Conservation (phyloP, 495 filamentous ascomycete genomes). For the Cercophora sp. region DNA sequence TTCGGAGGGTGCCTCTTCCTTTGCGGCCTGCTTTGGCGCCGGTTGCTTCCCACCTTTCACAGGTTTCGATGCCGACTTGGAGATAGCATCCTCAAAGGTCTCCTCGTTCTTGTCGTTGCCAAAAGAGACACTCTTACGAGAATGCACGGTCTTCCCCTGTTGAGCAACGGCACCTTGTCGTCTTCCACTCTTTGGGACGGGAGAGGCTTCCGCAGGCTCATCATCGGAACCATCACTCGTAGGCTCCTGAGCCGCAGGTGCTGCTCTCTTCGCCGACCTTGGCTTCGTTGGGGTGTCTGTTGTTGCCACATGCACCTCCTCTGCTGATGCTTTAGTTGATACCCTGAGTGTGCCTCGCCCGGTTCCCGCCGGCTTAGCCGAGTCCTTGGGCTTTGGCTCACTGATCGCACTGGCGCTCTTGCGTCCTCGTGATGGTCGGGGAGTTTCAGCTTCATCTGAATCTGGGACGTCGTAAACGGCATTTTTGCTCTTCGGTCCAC, state of each 20-base stretch:
- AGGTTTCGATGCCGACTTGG: slow-evolving; percentile 9
- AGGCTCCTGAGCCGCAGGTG: background rate
- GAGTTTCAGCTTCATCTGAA: slow-evolving; percentile 41
- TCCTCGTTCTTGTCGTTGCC: slow-evolving; percentile 24
- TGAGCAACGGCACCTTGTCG: too few species aligned
- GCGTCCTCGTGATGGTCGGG: too few species aligned
- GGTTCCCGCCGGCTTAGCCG: background rate
- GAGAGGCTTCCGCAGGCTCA: background rate
- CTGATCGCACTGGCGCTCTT: background rate
- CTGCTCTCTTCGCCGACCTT: slow-evolving; percentile 2
- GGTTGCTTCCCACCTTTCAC: slow-evolving; percentile 8
- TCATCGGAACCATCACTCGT: background rate
- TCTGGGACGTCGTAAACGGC: slow-evolving; percentile 41
- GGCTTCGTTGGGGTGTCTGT: slow-evolving; percentile 5
- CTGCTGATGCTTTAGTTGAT: slow-evolving; percentile 11
- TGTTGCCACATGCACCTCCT: slow-evolving; percentile 9
- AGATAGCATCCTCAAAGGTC: slow-evolving; percentile 27
- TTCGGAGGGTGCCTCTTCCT: slow-evolving; percentile 12
- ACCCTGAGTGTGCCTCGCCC: slow-evolving; percentile 22
- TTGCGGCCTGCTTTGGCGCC: slow-evolving; percentile 14
- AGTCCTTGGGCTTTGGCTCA: background rate
- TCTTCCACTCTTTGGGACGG: background rate
- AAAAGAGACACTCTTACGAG: slow-evolving; percentile 41
- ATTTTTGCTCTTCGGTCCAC: background rate
- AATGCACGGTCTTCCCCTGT: slow-evolving; percentile 24